Conservation (phyloP, 345 rosid genomes). For the Lepidium didymum region DNA sequence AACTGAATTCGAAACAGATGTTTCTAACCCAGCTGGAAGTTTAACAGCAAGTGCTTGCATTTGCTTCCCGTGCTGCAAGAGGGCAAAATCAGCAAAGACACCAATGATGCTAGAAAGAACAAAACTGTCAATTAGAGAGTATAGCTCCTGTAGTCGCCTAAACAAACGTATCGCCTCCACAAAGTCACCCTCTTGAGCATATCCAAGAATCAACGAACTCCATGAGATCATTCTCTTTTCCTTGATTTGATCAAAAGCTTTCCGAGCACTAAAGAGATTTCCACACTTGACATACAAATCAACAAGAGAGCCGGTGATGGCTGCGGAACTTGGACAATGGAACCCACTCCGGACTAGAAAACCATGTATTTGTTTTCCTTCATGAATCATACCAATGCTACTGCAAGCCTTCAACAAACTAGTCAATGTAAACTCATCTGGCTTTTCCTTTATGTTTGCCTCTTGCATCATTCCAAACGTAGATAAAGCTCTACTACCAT, state of each 20-base stretch:
- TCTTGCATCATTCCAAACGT: slow-evolving; percentile 49
- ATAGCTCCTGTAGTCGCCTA: slow-evolving; percentile 40
- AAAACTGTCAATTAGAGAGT: slow-evolving; percentile 44
- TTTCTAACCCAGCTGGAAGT: slow-evolving; percentile 55
- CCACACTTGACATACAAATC: slow-evolving; percentile 77
- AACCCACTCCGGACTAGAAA: slow-evolving; percentile 54
- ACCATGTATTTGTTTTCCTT: slow-evolving; percentile 63
- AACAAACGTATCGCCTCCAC: slow-evolving; percentile 64
- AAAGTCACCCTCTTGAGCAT: slow-evolving; percentile 69
- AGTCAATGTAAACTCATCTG: slow-evolving; percentile 64
- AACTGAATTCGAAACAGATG: slow-evolving; percentile 58
- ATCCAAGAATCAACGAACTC: slow-evolving; percentile 71
- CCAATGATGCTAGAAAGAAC: slow-evolving; percentile 68
- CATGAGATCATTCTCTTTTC: slow-evolving; percentile 62
- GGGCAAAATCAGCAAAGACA: slow-evolving; percentile 79
- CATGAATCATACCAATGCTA: slow-evolving; percentile 36
- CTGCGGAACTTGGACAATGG: slow-evolving; percentile 32
- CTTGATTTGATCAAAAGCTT: slow-evolving; percentile 47
- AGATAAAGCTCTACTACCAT: slow-evolving; percentile 49
- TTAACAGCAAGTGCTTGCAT: slow-evolving; percentile 62
- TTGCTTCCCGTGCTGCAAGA: slow-evolving; percentile 78
- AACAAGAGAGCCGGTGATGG: slow-evolving; percentile 58
- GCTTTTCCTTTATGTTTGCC: slow-evolving; percentile 30
- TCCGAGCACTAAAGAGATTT: slow-evolving; percentile 42
- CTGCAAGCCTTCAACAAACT: slow-evolving; percentile 68